These are phyloP conservation scores for Talaromyces albobiverticillius DNA, from an alignment of 2,329 filamentous ascomycete genomes.

Conservation along the genomic window DNA sequence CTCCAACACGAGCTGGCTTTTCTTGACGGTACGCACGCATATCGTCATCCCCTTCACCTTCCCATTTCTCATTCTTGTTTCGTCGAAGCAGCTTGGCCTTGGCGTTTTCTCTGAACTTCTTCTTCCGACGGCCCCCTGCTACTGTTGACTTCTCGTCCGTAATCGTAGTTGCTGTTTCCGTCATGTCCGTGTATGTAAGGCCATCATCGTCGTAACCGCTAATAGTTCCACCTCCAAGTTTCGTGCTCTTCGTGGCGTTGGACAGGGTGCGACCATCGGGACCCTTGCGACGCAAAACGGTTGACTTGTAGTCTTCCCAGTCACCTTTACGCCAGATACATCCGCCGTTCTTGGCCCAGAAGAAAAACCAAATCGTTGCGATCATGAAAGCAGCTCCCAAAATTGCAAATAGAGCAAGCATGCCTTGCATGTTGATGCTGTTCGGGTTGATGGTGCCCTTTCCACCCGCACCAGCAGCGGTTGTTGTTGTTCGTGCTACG, in stretches of 20 bases:
- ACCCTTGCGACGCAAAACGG: constrained; percentile 81
- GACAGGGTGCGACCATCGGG: constrained; percentile 84
- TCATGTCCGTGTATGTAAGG: constrained; percentile 44
- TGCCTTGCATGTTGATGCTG: constrained; percentile 54
- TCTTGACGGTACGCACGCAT: constrained; percentile 83
- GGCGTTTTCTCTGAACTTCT: constrained; percentile 36
- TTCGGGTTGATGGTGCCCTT: constrained; percentile 39
- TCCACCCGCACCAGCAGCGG: constrained; percentile 15
- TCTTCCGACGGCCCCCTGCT: constrained; percentile 21
- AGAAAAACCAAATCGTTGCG: constrained; percentile 92
- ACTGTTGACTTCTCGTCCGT: constrained; percentile 24
- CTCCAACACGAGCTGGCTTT: constrained; percentile 80
- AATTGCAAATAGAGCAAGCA: constrained; percentile 83
- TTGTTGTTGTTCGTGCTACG: constrained; percentile 15
- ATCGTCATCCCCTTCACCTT: constrained; percentile 63
- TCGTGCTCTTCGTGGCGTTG: constrained; percentile 76
- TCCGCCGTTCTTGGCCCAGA: constrained; percentile 94
- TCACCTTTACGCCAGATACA: constrained; percentile 82
- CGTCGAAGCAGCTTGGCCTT: constrained; percentile 36
- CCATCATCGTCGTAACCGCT: constrained; percentile 70
- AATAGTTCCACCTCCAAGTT: constrained; percentile 79
- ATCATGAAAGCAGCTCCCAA: constrained; percentile 75
- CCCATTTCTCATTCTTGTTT: constrained; percentile 50
- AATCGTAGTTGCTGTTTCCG: constrained; percentile 40
- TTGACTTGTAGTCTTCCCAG: constrained; percentile 98